phyloP scores from a whole-genome alignment of 2,329 filamentous ascomycete species.

The Leptographium galeiforme region DNA sequence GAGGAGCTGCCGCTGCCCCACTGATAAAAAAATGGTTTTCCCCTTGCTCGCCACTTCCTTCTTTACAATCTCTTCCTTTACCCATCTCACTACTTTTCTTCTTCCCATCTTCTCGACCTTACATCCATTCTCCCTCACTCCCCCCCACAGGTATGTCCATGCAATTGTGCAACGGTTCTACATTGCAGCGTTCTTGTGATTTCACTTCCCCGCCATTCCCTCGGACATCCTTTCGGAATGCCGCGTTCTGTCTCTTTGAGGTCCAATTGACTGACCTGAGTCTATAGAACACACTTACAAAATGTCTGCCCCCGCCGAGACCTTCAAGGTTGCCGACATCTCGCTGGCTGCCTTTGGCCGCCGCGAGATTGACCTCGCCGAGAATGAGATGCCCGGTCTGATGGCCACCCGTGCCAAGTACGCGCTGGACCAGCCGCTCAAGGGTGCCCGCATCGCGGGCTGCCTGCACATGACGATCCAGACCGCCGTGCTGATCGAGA shows the following conservation, averaged over 20 bases:
- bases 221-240: too few relatives aligned
- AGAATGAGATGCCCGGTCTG: constrained; percentile 94
- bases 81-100: background rate
- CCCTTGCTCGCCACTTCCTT: background rate
- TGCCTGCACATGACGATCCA: constrained; percentile 99
- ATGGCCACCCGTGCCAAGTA: constrained; percentile 93
- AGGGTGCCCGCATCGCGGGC: constrained; percentile 89
- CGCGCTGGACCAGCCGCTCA: constrained; percentile 80
- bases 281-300: constrained; percentile 14
- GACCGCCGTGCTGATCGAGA: constrained; percentile 98
- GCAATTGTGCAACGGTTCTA: too few relatives aligned
- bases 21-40: background rate
- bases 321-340: constrained; percentile 98
- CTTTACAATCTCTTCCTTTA: background rate
- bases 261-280: background rate
- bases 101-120: constrained; percentile 3
- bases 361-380: constrained; percentile 96
- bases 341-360: constrained; percentile 95
- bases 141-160: too few relatives aligned
- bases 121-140: background rate
- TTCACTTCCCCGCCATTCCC: too few relatives aligned
- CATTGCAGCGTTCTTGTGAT: too few relatives aligned
- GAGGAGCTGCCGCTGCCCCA: background rate
- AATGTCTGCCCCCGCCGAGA: constrained; percentile 71
- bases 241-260: background rate